Percentiles rank a stretch among this genome's conserved stretches.
phyloP scores from a whole-genome alignment of 768 basidiomycete genomes.

The Panellus pusillus region DNA sequence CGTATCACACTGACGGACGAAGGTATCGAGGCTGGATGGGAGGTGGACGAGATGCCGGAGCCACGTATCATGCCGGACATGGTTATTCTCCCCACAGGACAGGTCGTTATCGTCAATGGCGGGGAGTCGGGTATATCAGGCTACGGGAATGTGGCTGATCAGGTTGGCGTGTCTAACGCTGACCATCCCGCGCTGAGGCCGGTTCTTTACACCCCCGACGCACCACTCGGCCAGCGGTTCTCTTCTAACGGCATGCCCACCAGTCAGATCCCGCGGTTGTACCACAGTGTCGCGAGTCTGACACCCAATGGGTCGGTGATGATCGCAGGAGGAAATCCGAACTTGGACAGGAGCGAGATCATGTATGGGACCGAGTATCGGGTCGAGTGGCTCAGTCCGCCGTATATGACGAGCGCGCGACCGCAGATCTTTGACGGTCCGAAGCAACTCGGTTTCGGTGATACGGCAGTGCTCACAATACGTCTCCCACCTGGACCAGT shows the following conservation, averaged over 20 bases:
- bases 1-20: slow-evolving; percentile 63
- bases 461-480: slow-evolving; percentile 48
- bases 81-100: slow-evolving; percentile 77
- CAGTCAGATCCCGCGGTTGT: slow-evolving; percentile 71
- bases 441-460: slow-evolving; percentile 43
- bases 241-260: slow-evolving; percentile 55
- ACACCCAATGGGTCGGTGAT: slow-evolving; percentile 71
- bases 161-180: slow-evolving; percentile 77
- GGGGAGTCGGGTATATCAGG: slow-evolving; percentile 73
- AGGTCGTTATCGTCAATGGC: slow-evolving; percentile 76
- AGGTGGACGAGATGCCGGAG: slow-evolving; percentile 72
- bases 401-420: slow-evolving; percentile 67
- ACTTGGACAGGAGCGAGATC: slow-evolving; percentile 71
- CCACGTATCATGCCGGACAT: slow-evolving; percentile 78
- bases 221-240: slow-evolving; percentile 58
- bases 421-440: slow-evolving; percentile 47
- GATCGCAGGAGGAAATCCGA: slow-evolving; percentile 85
- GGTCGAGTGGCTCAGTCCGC: slow-evolving; percentile 83
- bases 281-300: slow-evolving; percentile 82
- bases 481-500: slow-evolving; percentile 34
- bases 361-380: slow-evolving; percentile 85
- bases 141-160: slow-evolving; percentile 70
- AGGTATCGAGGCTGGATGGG: slow-evolving; percentile 71
- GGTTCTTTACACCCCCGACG: slow-evolving; percentile 65
- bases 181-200: slow-evolving; percentile 69